These are phyloP conservation scores for Aspergillus conjunctus DNA, from an alignment of 495 filamentous ascomycete species.

Conservation along the genomic window DNA sequence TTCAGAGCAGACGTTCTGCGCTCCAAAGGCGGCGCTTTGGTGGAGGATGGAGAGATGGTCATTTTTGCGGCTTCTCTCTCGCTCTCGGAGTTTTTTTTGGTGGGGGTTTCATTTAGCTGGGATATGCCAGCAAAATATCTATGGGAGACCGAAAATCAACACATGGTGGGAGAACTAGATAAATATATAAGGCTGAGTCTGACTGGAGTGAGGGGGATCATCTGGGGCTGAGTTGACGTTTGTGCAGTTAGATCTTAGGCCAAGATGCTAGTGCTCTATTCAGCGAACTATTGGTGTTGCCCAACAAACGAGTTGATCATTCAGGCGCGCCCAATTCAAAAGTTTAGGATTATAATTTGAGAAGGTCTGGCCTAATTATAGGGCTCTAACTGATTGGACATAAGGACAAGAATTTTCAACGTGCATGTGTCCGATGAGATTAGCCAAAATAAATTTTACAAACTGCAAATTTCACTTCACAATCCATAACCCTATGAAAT, in stretches of 20 bases:
- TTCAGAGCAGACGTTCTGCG: conserved; percentile 28
- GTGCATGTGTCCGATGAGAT: too few relatives aligned
- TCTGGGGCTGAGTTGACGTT: conserved; percentile 9
- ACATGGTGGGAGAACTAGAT: neutral
- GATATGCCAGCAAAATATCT: neutral
- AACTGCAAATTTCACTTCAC: too few relatives aligned
- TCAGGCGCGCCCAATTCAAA: too few relatives aligned
- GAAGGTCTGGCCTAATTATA: too few relatives aligned
- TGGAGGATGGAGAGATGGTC: conserved; percentile 23
- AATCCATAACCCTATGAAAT: too few relatives aligned
- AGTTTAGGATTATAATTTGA: too few relatives aligned
- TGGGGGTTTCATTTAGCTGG: neutral
- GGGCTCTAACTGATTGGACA: too few relatives aligned
- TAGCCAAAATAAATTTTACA: too few relatives aligned
- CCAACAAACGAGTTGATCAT: too few relatives aligned
- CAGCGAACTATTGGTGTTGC: neutral
- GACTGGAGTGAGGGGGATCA: neutral
- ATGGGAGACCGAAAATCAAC: neutral
- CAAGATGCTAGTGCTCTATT: conserved; percentile 15
- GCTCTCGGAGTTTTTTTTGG: neutral
- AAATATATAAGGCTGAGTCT: conserved; percentile 5
- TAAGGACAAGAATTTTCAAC: too few relatives aligned
- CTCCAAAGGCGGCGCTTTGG: conserved; percentile 13
- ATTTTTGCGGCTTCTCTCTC: conserved; percentile 11
- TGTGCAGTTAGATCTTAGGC: conserved; percentile 2